Base-by-base conservation (phyloP, 164 flowering plant species). In the Magnolia officinalis region DNA sequence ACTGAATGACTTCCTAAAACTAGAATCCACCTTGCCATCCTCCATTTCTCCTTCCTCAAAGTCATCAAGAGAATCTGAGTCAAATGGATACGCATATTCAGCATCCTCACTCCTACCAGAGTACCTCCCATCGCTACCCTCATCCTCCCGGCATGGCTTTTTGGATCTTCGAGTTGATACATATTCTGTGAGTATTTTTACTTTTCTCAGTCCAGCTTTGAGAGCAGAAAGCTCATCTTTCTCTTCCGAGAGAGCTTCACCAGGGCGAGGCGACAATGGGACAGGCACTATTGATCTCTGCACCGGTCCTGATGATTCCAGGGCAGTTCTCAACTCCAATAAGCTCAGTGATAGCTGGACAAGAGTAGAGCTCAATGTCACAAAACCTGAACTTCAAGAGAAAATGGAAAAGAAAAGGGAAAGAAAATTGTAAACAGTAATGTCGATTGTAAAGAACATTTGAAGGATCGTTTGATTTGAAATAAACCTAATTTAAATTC, bases 211-310 rank as follows among this genome's bases (percentile, higher is more conserved):
- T 73, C 99, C 91, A 66, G 98, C 99, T 88, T 96, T 94, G 10
- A 96, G 86, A 58, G 97, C 97, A 81, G 99, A 94, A 78, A 93
- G 83, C 77, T 96, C 99, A 76, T 94, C 95, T 82, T 89, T 94
- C 81, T 91, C 98, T 7, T 82, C 8, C 2, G 90, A 49, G 21
- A 76, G 70, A 73, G 84, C 77, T 77, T 87, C 94, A 74, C 76
- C 90, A 8, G 88, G 37, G 24, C 21, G 85, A 1, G 89, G 84
- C 2, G 93, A 87, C 50, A 88, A 78, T 76, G 84, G 76, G 75
- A 82, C 76, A 67, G 96, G 90, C 67, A 83, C 83, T 31, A 86
- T 70, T 73, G 91, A 73, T 80, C 89, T 85, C 80, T 86, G 89
- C 49, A 84, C 83, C 18, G 83, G 76, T 70, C 87, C 91, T 1